Base-by-base conservation (phyloP, 2,329 filamentous ascomycete species). In the Scytalidium lignicola region DNA sequence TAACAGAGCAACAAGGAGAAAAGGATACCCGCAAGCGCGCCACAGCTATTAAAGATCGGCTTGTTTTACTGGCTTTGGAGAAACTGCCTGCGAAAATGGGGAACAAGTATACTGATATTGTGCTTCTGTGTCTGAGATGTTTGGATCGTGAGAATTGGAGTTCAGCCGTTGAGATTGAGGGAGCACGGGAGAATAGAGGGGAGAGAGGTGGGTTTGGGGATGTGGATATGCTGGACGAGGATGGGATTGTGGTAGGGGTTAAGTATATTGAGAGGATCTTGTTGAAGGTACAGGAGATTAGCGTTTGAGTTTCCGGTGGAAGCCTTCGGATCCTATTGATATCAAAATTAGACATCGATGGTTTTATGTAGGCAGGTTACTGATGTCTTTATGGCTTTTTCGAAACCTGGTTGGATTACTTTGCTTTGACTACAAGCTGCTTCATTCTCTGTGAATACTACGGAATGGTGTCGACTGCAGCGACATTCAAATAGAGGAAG, bases 201-300 rank as follows among this genome's bases (percentile, higher is more conserved):
- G 46, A 51, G 7, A 7, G 13, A 13, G 5, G 15, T 43, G 52
- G 45, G 41, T 47, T 48, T 19, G 45, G 32, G 3, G 21, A 39
- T 32, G 10, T 23, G 15, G 41, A 49, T 26, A 12, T 44, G 7
- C 19, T 45, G 12, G 51, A 55, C 37, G 48, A 51, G 18, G 53
- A 53, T 28, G 53, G 51, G n/a, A 21, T 55, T 23, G 29, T 53
- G 13, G 46, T 53, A 44, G 53, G 51, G 15, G 51, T 53, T 6
- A 21, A 46, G 45, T 53, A 41, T 42, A 53, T 55, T 32, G 48
- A 55, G 41, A 50, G 51, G 32, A 41, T 55, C 3, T 13, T 55
- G 41, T 21, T 44, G 19, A 49, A 51, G 44, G 43, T 53, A 7
- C 48, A 49, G 13, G 48, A 53, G 23, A 55, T 49, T 18, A 44